phyloP scores from a whole-genome alignment of 305 asterid species.

The Solanum hybrid region DNA sequence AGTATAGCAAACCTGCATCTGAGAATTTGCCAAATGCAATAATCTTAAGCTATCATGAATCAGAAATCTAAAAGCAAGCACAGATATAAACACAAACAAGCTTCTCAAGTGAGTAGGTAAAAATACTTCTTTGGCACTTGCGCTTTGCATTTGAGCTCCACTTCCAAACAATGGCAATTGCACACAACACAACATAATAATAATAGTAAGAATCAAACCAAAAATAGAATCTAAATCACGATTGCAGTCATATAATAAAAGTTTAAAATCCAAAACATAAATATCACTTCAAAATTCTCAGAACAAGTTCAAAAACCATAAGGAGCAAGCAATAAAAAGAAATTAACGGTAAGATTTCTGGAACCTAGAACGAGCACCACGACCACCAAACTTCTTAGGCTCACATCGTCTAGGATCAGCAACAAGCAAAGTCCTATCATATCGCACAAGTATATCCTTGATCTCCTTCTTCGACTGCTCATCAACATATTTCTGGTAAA shows the following conservation, averaged over 20 bases:
- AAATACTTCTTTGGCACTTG: no score
- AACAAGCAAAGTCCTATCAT: neutral
- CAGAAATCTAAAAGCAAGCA: neutral
- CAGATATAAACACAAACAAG: neutral
- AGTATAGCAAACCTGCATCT: neutral
- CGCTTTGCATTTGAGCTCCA: neutral
- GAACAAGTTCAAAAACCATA: neutral
- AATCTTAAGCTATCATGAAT: no score
- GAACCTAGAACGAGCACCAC: slow-evolving; percentile 1
- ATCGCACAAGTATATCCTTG: neutral
- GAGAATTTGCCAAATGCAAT: neutral
- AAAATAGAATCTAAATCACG: neutral
- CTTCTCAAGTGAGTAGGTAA: neutral
- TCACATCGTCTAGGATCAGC: neutral
- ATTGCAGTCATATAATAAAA: neutral
- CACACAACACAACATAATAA: neutral
- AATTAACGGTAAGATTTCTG: slow-evolving; percentile 5
- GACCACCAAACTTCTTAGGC: slow-evolving; percentile 7
- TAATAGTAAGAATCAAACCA: neutral
- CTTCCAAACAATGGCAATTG: neutral
- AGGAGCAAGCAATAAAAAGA: neutral
- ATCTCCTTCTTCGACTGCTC: slow-evolving; percentile 8
- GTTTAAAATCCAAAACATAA: neutral
- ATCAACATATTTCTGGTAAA: neutral
- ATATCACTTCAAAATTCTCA: neutral